Evolutionary conservation across 352 stramenopile genomes (phyloP).

Genomic region (Elongisporangium undulatum): DNA sequence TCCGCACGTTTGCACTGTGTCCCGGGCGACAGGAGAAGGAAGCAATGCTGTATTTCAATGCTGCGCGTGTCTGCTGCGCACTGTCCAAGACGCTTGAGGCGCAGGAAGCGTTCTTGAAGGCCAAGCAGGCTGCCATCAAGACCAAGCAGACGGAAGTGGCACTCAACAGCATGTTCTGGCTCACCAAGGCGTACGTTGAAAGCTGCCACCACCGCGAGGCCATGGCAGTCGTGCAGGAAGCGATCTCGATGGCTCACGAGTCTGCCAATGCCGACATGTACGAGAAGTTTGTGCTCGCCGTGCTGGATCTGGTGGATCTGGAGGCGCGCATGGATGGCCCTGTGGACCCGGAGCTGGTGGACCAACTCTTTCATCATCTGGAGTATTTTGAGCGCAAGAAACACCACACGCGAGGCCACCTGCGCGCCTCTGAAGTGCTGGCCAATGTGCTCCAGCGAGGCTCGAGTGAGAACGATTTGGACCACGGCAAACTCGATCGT

Average conservation of each 20-base stretch:
- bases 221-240: slow-evolving; percentile 16
- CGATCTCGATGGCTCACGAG: slow-evolving; percentile 18
- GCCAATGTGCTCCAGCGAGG: slow-evolving; percentile 17
- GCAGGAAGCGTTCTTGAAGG: slow-evolving; percentile 33
- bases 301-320: slow-evolving; percentile 40
- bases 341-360: slow-evolving; percentile 11
- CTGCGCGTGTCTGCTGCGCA: slow-evolving; percentile 50
- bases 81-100: slow-evolving; percentile 43
- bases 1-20: slow-evolving; percentile 38
- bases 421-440: slow-evolving; percentile 32
- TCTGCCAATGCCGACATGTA: slow-evolving; percentile 27
- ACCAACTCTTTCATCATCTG: slow-evolving; percentile 30
- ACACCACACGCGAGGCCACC: slow-evolving; percentile 28
- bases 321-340: slow-evolving; percentile 7
- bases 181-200: slow-evolving; percentile 45
- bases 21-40: slow-evolving; percentile 34
- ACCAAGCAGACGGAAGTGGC: slow-evolving; percentile 25
- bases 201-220: slow-evolving; percentile 21
- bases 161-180: slow-evolving; percentile 42
- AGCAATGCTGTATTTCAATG: slow-evolving; percentile 47
- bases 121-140: slow-evolving; percentile 22
- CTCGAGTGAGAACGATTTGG: slow-evolving; percentile 5
- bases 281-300: slow-evolving; percentile 41
- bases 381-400: slow-evolving; percentile 47
- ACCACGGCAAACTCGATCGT: slow-evolving; percentile 22